Percentiles rank a stretch among this genome's conserved stretches.
These are phyloP conservation scores for Brassica hybrid DNA, from an alignment of 441 rosid species.

Conservation along the genomic window DNA sequence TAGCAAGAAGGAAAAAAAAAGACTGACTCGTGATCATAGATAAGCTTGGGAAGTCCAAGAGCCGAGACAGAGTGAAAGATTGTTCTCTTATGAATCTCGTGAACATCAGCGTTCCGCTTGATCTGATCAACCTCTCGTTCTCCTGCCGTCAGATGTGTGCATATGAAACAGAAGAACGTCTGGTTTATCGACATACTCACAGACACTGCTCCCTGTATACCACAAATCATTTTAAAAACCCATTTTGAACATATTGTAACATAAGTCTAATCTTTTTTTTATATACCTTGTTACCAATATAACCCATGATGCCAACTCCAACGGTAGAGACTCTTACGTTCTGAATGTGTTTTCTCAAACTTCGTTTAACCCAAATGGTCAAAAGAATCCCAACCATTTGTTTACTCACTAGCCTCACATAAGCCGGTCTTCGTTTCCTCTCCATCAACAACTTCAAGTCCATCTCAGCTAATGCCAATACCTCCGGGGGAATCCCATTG, in stretches of 20 bases:
- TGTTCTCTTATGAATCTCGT: slow-evolving; percentile 79
- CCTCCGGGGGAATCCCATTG: slow-evolving; percentile 50
- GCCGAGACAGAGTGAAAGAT: slow-evolving; percentile 58
- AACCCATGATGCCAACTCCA: slow-evolving; percentile 98
- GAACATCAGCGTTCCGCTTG: slow-evolving; percentile 81
- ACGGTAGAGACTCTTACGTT: slow-evolving; percentile 89
- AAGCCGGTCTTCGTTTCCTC: slow-evolving; percentile 68
- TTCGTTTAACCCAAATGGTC: slow-evolving; percentile 88
- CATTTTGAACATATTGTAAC: background rate
- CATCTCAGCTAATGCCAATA: slow-evolving; percentile 58
- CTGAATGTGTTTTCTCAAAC: slow-evolving; percentile 83
- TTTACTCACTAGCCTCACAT: slow-evolving; percentile 87
- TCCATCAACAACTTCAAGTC: slow-evolving; percentile 74
- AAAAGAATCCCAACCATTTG: slow-evolving; percentile 96
- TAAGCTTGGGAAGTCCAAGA: slow-evolving; percentile 63
- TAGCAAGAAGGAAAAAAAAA: background rate
- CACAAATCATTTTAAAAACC: slow-evolving; percentile 18
- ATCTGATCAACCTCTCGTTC: slow-evolving; percentile 82
- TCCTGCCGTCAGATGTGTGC: slow-evolving; percentile 81
- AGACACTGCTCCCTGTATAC: slow-evolving; percentile 77
- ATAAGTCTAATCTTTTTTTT: background rate
- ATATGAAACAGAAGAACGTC: slow-evolving; percentile 75
- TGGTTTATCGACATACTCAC: slow-evolving; percentile 89
- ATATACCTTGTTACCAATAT: slow-evolving; percentile 86
- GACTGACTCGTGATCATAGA: slow-evolving; percentile 71